A percentile compares a stretch with the other conserved stretches of the same genome.
These are phyloP conservation scores for Neurospora tetrasperma DNA, from an alignment of 495 filamentous ascomycete species.

Conservation along the genomic window DNA sequence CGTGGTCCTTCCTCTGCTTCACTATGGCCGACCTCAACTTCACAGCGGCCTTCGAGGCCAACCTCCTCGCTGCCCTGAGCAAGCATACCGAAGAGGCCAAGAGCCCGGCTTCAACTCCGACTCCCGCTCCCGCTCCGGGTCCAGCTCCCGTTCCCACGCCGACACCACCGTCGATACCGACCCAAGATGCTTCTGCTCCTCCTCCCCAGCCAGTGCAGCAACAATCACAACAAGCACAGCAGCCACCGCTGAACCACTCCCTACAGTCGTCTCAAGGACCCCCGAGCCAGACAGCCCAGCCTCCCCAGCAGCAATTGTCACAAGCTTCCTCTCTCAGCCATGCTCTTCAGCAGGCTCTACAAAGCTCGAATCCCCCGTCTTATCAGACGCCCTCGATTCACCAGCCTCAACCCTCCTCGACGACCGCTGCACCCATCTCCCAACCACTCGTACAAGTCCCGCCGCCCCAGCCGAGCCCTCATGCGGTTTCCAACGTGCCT, in stretches of 20 bases:
- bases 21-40: conserved; percentile 11
- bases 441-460: neutral
- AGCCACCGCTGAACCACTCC: neutral
- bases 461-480: neutral
- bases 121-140: neutral
- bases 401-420: neutral
- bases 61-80: conserved; percentile 12
- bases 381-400: neutral
- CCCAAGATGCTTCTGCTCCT: neutral
- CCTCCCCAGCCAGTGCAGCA: neutral
- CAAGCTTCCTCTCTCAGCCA: neutral
- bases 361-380: neutral
- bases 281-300: neutral
- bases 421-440: neutral
- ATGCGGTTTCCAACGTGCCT: neutral
- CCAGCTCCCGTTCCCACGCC: neutral
- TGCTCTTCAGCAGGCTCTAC: neutral
- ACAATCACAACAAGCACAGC: neutral
- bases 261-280: neutral
- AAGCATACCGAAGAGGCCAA: neutral
- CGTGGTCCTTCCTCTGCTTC: neutral
- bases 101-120: neutral
- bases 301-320: conserved; percentile 2
- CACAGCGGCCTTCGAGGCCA: conserved; percentile 8
- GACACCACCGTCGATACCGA: neutral